A percentile compares a stretch with the other conserved stretches of the same genome.
Evolutionary conservation across 2,329 filamentous ascomycete genomes (phyloP).

Genomic region (Neonectria sp.): DNA sequence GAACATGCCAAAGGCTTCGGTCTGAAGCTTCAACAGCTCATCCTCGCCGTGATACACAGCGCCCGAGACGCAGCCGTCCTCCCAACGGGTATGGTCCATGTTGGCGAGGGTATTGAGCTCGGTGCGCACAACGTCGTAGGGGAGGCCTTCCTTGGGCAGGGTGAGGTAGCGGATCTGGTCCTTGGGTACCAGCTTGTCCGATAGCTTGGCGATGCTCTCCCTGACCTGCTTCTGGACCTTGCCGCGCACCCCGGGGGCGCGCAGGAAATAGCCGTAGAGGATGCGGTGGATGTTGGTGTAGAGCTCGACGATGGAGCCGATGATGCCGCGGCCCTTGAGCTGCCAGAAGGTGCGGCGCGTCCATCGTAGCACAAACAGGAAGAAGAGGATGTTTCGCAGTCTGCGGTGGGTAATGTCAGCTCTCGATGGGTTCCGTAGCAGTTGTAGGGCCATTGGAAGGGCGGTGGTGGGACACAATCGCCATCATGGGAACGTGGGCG

Average conservation of each 20-base stretch:
- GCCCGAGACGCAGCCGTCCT: constrained; percentile 94
- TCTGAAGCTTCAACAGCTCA: constrained; percentile 85
- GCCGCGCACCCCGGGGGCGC: constrained; percentile 86
- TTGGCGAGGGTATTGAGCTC: constrained; percentile 85
- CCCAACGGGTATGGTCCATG: constrained; percentile 97
- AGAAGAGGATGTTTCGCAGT: constrained; percentile 88
- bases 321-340: constrained; percentile 87
- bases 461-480: neutral
- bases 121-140: constrained; percentile 81
- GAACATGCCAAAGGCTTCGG: constrained; percentile 94
- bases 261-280: constrained; percentile 88
- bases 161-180: constrained; percentile 80
- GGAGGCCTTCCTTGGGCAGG: constrained; percentile 88
- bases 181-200: constrained; percentile 85
- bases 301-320: constrained; percentile 83
- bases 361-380: constrained; percentile 89
- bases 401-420: constrained; percentile 58
- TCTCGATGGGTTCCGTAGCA: neutral
- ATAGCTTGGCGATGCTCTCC: constrained; percentile 84
- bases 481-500: neutral
- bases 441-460: neutral
- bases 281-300: constrained; percentile 81
- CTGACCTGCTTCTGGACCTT: constrained; percentile 89
- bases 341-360: constrained; percentile 86
- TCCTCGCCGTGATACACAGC: constrained; percentile 97